phyloP scores from a whole-genome alignment of 2,329 filamentous ascomycete genomes.

The Zymoseptoria tritici region DNA sequence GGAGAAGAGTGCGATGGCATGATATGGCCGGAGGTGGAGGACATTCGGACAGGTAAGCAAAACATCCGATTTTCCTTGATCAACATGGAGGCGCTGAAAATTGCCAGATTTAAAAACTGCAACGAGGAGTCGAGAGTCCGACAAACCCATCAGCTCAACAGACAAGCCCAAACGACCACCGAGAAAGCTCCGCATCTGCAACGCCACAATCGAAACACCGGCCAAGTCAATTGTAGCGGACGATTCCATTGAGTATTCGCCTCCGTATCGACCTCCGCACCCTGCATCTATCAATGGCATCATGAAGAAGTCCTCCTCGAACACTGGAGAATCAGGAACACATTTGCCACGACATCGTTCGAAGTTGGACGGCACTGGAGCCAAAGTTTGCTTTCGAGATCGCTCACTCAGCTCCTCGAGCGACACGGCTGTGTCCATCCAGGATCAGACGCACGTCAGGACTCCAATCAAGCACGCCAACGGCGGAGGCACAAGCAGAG shows the following conservation, averaged over 20 bases:
- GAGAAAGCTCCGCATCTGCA: neutral
- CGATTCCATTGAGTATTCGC: neutral
- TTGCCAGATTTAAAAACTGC: neutral
- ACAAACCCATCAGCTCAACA: neutral
- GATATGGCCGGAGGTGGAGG: neutral
- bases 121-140: neutral
- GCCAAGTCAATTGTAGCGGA: neutral
- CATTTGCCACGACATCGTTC: neutral
- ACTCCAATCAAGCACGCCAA: too few species aligned
- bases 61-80: neutral
- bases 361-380: neutral
- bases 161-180: neutral
- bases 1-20: constrained; percentile 7
- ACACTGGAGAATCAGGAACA: neutral
- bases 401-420: neutral
- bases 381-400: neutral
- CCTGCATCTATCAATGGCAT: neutral
- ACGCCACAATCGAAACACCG: neutral
- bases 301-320: neutral
- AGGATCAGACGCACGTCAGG: neutral
- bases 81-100: neutral
- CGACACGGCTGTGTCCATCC: neutral
- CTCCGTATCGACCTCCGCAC: neutral
- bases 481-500: neutral
- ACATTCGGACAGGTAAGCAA: neutral